phyloP scores from a whole-genome alignment of 2,329 filamentous ascomycete genomes.

The Talaromyces verruculosus region DNA sequence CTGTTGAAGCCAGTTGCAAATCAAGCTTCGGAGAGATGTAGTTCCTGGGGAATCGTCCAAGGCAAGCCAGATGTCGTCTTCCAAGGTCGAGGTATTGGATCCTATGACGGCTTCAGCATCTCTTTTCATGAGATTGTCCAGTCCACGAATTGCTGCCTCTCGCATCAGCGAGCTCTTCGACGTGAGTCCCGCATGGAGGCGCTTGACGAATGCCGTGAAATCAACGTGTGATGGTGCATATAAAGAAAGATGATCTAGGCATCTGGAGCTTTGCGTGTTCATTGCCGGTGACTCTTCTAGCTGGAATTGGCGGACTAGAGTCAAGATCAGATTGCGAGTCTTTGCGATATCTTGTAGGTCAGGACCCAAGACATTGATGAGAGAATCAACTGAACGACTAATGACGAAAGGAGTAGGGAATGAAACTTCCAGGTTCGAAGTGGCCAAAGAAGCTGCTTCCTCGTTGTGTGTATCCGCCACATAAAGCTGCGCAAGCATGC shows the following conservation, averaged over 20 bases:
- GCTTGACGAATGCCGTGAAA: conserved; percentile 77
- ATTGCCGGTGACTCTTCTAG: conserved; percentile 70
- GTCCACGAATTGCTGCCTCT: conserved; percentile 78
- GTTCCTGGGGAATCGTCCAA: conserved; percentile 76
- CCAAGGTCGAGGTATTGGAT: conserved; percentile 73
- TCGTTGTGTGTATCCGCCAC: conserved; percentile 87
- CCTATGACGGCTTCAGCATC: conserved; percentile 79
- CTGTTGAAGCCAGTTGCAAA: conserved; percentile 91
- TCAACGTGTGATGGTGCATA: conserved; percentile 88
- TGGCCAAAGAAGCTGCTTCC: conserved; percentile 74
- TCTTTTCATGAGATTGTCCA: conserved; percentile 94
- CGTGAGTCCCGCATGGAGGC: conserved; percentile 74
- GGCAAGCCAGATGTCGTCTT: conserved; percentile 88
- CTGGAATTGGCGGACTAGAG: conserved; percentile 78
- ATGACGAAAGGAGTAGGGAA: conserved; percentile 79
- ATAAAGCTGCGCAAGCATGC: conserved; percentile 92
- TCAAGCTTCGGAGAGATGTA: conserved; percentile 78
- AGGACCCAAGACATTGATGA: conserved; percentile 93
- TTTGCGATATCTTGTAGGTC: conserved; percentile 92
- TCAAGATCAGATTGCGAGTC: conserved; percentile 87
- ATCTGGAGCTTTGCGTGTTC: conserved; percentile 74
- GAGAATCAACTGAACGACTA: conserved; percentile 84
- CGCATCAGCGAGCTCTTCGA: conserved; percentile 68
- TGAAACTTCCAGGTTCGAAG: conserved; percentile 87
- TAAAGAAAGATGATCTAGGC: conserved; percentile 84